A percentile compares a stretch with the other conserved stretches of the same genome.
Conservation (phyloP, 805 yeast species). For the Brettanomyces sp. region DNA sequence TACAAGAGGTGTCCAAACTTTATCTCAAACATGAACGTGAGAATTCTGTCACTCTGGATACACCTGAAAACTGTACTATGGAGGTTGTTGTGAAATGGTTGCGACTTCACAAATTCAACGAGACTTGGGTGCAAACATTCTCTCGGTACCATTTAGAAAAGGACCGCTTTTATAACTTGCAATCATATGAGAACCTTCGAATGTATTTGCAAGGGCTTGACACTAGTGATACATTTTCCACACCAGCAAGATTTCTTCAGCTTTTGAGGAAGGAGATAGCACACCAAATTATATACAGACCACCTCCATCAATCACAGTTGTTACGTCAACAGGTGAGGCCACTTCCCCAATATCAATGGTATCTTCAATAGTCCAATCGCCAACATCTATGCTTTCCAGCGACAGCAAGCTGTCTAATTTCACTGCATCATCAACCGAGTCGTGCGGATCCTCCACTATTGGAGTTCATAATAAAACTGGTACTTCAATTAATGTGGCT, state of each 20-base stretch:
- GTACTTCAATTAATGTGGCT: too few relatives aligned
- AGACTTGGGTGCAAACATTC: slow-evolving; percentile 65
- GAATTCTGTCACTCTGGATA: not conserved
- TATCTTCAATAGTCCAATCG: not conserved
- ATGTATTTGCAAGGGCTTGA: slow-evolving; percentile 28
- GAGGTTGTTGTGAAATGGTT: slow-evolving; percentile 2
- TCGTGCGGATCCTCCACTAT: not conserved
- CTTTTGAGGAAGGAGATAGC: slow-evolving; percentile 31
- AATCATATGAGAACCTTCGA: slow-evolving; percentile 46
- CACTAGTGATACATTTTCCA: slow-evolving; percentile 33
- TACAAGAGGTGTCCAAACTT: slow-evolving; percentile 9
- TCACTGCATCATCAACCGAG: not conserved
- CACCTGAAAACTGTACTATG: not conserved
- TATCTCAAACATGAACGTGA: not conserved
- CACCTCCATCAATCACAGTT: slow-evolving; percentile 1
- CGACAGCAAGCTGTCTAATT: not conserved
- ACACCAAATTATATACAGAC: not conserved
- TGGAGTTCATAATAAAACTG: too few relatives aligned
- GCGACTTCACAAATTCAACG: slow-evolving; percentile 45
- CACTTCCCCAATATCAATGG: not conserved
- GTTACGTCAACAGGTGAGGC: not conserved
- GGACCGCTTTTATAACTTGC: slow-evolving; percentile 52
- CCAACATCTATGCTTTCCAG: not conserved
- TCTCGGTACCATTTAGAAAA: slow-evolving; percentile 48
- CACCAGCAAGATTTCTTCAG: slow-evolving; percentile 50